phyloP scores from a whole-genome alignment of 2,329 filamentous ascomycete species.

The Cordyceps sp. region DNA sequence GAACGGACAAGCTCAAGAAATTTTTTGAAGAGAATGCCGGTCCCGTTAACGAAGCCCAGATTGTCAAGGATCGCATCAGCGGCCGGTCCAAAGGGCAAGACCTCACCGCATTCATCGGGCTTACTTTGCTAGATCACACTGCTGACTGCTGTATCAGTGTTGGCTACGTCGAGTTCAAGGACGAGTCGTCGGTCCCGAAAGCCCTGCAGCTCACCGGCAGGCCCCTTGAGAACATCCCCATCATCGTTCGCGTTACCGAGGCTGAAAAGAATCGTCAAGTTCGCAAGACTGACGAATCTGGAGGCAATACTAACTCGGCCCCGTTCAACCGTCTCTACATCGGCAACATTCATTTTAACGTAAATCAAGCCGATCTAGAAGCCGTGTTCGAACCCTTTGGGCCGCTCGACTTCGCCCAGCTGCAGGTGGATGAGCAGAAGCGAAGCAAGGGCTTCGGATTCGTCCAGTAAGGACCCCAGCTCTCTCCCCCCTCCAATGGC shows the following conservation, averaged over 20 bases:
- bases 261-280: constrained; percentile 98
- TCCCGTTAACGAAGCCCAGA: constrained; percentile 90
- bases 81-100: constrained; percentile 94
- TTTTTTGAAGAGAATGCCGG: constrained; percentile 96
- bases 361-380: constrained; percentile 88
- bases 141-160: constrained; percentile 47
- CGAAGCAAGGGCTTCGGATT: constrained; percentile 94
- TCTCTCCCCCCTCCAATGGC: neutral
- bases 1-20: constrained; percentile 78
- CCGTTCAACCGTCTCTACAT: constrained; percentile 98
- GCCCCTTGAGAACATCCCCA: constrained; percentile 94
- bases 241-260: constrained; percentile 96
- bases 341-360: constrained; percentile 98
- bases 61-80: constrained; percentile 94
- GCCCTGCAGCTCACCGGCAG: constrained; percentile 97
- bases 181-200: constrained; percentile 81
- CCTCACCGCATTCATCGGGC: constrained; percentile 2
- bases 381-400: constrained; percentile 97
- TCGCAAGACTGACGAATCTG: constrained; percentile 57
- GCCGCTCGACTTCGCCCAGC: constrained; percentile 90
- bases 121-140: constrained; percentile 1
- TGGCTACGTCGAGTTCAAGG: constrained; percentile 97
- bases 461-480: constrained; percentile 61
- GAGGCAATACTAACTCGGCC: constrained; percentile 62
- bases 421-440: constrained; percentile 88